Conservation (phyloP, 805 yeast genomes). For the Clavispora asparagi region DNA sequence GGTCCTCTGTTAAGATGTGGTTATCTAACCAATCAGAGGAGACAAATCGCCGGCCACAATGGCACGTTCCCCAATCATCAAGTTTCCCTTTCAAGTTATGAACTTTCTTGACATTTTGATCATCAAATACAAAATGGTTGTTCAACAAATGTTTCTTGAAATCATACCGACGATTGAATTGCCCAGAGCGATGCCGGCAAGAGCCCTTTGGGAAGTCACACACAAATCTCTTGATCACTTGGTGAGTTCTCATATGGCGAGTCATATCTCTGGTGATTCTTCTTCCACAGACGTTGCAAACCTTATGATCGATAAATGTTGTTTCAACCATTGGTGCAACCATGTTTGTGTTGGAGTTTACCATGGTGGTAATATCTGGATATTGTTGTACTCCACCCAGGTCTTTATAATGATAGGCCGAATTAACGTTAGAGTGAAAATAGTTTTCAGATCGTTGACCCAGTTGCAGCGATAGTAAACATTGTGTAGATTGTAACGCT, state of each 20-base stretch:
- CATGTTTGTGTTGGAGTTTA: conserved; percentile 29
- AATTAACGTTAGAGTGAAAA: neutral
- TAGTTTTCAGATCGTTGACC: neutral
- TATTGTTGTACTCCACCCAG: conserved; percentile 8
- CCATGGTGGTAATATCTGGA: conserved; percentile 36
- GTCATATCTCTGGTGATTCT: conserved; percentile 55
- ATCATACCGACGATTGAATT: conserved; percentile 64
- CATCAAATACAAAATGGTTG: conserved; percentile 53
- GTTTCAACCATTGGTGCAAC: conserved; percentile 33
- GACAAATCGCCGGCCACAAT: conserved; percentile 30
- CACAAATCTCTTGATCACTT: conserved; percentile 48
- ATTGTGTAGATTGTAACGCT: neutral
- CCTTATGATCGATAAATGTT: conserved; percentile 32
- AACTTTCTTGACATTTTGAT: conserved; percentile 36
- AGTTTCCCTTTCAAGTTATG: conserved; percentile 53
- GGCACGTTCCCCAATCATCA: conserved; percentile 46
- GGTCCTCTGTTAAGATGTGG: conserved; percentile 27
- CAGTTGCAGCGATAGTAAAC: neutral
- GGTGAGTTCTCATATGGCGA: conserved; percentile 60
- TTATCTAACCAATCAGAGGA: conserved; percentile 33
- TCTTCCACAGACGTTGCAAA: conserved; percentile 52
- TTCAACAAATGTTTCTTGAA: conserved; percentile 61
- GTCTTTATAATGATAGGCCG: neutral
- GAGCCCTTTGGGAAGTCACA: conserved; percentile 53
- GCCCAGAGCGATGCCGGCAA: conserved; percentile 57